A percentile compares a stretch with the other conserved stretches of the same genome.
Conservation (phyloP, 306 rosid species). For the Pterocarpus macrocarpus region DNA sequence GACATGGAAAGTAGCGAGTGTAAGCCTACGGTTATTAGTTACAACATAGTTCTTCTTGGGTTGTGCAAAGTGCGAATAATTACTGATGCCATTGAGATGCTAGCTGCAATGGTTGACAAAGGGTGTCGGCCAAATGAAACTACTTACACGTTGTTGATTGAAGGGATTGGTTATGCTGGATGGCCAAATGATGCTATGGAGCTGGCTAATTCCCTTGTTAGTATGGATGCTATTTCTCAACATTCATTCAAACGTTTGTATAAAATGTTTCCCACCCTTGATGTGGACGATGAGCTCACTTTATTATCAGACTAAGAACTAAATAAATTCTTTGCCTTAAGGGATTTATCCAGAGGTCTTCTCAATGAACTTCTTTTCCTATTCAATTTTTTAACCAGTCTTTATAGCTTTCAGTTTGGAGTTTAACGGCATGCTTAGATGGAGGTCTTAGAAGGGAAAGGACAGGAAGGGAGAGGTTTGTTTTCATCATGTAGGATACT, state of each 20-base stretch:
- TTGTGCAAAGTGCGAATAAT: conserved; percentile 73
- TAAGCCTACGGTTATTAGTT: conserved; percentile 72
- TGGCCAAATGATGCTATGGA: conserved; percentile 78
- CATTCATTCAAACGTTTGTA: conserved; percentile 65
- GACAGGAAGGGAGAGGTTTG: not conserved
- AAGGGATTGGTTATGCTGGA: conserved; percentile 87
- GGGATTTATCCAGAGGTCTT: not conserved
- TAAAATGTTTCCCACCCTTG: conserved; percentile 70
- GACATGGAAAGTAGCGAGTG: conserved; percentile 68
- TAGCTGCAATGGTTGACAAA: conserved; percentile 68
- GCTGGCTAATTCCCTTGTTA: conserved; percentile 66
- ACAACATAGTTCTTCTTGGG: conserved; percentile 79
- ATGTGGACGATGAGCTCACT: conserved; percentile 66
- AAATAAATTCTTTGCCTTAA: conserved; percentile 19
- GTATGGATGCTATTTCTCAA: conserved; percentile 62
- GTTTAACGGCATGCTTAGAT: not conserved
- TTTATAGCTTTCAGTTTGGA: not conserved
- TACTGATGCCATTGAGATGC: conserved; percentile 69
- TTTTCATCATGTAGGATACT: not conserved
- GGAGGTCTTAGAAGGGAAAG: not conserved
- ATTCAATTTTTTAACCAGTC: not conserved
- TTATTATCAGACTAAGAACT: conserved; percentile 56
- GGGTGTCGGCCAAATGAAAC: conserved; percentile 80
- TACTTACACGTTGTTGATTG: conserved; percentile 66
- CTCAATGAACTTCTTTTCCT: conserved; percentile 14